A percentile compares a stretch with the other conserved stretches of the same genome.
phyloP scores from a whole-genome alignment of 805 yeast genomes.

The Teunomyces cretensis region DNA sequence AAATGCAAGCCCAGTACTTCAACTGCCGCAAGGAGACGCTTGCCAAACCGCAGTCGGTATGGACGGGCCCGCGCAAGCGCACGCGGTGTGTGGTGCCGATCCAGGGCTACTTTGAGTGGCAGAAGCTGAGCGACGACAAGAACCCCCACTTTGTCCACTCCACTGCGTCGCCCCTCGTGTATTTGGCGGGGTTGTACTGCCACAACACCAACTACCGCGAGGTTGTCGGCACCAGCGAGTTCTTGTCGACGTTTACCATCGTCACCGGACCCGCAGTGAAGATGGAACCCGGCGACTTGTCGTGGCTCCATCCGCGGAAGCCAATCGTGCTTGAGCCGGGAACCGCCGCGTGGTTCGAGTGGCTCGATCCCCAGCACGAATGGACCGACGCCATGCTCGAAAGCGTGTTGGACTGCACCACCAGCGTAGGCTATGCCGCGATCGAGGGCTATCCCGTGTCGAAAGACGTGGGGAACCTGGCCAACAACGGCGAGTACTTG shows the following conservation, averaged over 20 bases:
- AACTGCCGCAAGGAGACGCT: slow-evolving; percentile 75
- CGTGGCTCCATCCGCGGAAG: slow-evolving; percentile 76
- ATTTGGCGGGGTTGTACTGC: slow-evolving; percentile 53
- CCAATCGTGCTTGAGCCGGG: slow-evolving; percentile 70
- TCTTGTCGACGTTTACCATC: slow-evolving; percentile 58
- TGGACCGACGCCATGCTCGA: slow-evolving; percentile 43
- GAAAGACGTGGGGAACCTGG: slow-evolving; percentile 62
- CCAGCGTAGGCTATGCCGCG: slow-evolving; percentile 29
- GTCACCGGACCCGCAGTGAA: slow-evolving; percentile 65
- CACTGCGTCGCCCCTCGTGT: slow-evolving; percentile 52
- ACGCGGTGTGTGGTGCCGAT: slow-evolving; percentile 75
- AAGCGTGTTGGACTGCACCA: slow-evolving; percentile 35
- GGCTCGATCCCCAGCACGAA: slow-evolving; percentile 53
- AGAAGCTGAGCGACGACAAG: slow-evolving; percentile 38
- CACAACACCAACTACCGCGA: slow-evolving; percentile 33
- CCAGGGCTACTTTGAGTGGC: slow-evolving; percentile 89
- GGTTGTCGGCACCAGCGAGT: slow-evolving; percentile 13
- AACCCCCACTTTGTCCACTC: slow-evolving; percentile 67
- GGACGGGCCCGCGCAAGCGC: slow-evolving; percentile 51
- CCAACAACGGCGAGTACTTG: slow-evolving; percentile 45
- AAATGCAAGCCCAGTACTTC: slow-evolving; percentile 52
- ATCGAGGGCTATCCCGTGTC: slow-evolving; percentile 58
- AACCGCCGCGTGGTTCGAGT: slow-evolving; percentile 53
- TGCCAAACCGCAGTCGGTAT: slow-evolving; percentile 45
- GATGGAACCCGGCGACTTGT: slow-evolving; percentile 47